Evolutionary conservation across 805 yeast genomes (phyloP), one percentile per base, ranked within the genome.

Genomic region (Phaffomyces antillensis): DNA sequence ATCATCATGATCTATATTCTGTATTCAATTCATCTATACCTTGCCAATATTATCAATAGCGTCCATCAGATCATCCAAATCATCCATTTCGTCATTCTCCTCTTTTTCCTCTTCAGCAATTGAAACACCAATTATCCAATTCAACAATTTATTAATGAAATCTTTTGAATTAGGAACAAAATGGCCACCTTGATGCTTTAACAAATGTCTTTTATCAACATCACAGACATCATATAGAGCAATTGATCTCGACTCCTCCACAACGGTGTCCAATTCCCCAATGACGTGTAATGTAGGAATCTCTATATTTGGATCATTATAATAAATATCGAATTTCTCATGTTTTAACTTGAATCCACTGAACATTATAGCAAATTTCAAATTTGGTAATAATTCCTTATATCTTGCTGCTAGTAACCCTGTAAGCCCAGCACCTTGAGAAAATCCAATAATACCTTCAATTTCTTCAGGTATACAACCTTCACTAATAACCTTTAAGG

Each of bases 171-270:
- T 87, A n/a, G 99, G 99, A 34, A 91, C 95, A 59, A 83, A 91
- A 60, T 91, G 99, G 2, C 96, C 96, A 42, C 98, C 98, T 5
- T 97, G 95, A 59, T 91, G 99, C 50, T 75, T 82, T 46, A 89
- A 53, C 38, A 72, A 38, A 0, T 68, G 70, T 18, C 86, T 64
- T 17, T 63, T 62, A 4, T 55, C 58, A 17, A 64, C 69, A 30
- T 64, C 66, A 49, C 76, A 76, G 16, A 70, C 67, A 10, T 78
- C 73, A 50, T 70, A 80, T n/a, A 91, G 67, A 3, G 66, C 62
- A 63, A 75, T 60, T 0, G 83, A 73, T 52, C 95, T 71, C 37
- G 78, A 82, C 41, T 83, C 89, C 2, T 81, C 73, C 1, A 93
- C 96, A 12, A 91, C 83, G 0, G 96, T 83, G 56, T 93, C 99